Conservation (phyloP, 805 yeast species). For the Cyberlindnera xylosilytica region DNA sequence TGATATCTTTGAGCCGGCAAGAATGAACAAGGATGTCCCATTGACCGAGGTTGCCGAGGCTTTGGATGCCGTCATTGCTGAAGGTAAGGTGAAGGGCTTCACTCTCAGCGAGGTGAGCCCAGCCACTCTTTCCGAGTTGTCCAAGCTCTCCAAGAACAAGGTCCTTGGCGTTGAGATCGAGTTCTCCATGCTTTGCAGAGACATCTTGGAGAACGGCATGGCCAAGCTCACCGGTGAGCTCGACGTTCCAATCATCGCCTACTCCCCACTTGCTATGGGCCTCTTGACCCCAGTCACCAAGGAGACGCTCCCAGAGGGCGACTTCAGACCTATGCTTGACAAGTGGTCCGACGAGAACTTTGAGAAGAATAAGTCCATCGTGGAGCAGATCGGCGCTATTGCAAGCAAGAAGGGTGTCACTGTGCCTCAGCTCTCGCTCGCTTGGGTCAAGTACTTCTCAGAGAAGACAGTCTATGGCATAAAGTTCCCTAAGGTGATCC, state of each 20-base stretch:
- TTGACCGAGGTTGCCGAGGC: constrained; percentile 56
- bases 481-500: constrained; percentile 55
- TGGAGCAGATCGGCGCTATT: constrained; percentile 46
- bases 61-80: constrained; percentile 54
- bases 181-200: constrained; percentile 66
- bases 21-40: constrained; percentile 58
- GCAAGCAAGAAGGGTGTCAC: constrained; percentile 48
- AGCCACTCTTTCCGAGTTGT: constrained; percentile 68
- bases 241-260: constrained; percentile 67
- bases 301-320: constrained; percentile 52
- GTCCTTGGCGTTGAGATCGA: constrained; percentile 76
- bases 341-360: constrained; percentile 59
- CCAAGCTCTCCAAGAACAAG: constrained; percentile 43
- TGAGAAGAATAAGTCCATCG: constrained; percentile 50
- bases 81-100: constrained; percentile 65
- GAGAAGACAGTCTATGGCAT: constrained; percentile 20
- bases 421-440: constrained; percentile 66
- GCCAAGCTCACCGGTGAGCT: constrained; percentile 54
- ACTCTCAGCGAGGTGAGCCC: no score
- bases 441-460: constrained; percentile 54
- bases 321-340: constrained; percentile 48
- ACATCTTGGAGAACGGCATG: constrained; percentile 60
- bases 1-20: constrained; percentile 69
- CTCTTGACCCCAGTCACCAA: constrained; percentile 44
- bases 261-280: constrained; percentile 84